phyloP scores from a whole-genome alignment of 2,329 filamentous ascomycete genomes.

The Fusarium graminum region DNA sequence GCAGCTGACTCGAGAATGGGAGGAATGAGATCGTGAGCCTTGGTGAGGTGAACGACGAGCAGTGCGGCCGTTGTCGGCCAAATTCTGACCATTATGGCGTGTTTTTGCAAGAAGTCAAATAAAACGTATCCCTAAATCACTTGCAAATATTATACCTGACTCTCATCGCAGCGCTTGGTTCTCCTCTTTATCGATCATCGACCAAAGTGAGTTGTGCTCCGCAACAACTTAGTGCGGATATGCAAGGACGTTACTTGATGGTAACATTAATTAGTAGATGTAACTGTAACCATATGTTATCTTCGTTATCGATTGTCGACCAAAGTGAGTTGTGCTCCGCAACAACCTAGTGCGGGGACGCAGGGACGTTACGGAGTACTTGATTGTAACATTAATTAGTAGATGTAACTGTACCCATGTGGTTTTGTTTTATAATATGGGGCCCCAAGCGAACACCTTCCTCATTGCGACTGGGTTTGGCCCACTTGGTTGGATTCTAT shows the following conservation, averaged over 20 bases:
- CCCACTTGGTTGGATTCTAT: too few relatives aligned
- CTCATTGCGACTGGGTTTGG: neutral
- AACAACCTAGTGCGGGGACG: slow-evolving; percentile 10
- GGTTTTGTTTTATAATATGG: neutral
- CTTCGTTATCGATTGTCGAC: slow-evolving; percentile 21
- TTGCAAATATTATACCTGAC: fast-evolving
- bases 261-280: slow-evolving; percentile 6
- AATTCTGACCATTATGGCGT: neutral
- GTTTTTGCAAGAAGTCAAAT: fast-evolving
- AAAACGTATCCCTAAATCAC: fast-evolving
- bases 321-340: slow-evolving; percentile 2
- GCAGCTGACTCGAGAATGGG: slow-evolving; percentile 9
- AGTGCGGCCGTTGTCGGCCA: neutral
- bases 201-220: slow-evolving; percentile 1
- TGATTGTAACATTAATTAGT: slow-evolving; percentile 6
- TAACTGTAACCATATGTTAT: slow-evolving; percentile 18
- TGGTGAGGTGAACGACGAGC: neutral
- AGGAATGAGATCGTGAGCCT: slow-evolving; percentile 20
- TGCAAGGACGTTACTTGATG: neutral
- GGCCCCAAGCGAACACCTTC: slow-evolving; percentile 1
- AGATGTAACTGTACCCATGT: slow-evolving; percentile 20
- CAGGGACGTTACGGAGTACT: too few relatives aligned
- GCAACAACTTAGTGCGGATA: slow-evolving; percentile 6
- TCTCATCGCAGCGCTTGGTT: neutral
- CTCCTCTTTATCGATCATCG: slow-evolving; percentile 14